phyloP scores from a whole-genome alignment of 306 rosid genomes.

The Rosa persica region DNA sequence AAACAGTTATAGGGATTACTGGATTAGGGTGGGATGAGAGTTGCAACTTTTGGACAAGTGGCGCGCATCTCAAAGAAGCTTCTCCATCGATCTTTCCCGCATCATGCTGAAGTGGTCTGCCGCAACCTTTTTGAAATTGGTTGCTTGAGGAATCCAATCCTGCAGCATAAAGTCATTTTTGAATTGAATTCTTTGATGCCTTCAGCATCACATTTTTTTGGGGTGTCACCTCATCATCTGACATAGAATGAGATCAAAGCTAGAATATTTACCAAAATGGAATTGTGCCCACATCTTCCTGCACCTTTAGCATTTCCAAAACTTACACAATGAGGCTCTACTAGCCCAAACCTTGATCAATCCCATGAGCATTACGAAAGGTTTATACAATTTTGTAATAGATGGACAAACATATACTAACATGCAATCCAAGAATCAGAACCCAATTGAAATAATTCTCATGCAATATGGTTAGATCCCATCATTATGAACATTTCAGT shows the following conservation, averaged over 20 bases:
- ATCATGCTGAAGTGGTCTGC: slow-evolving; percentile 31
- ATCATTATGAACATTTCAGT: background rate
- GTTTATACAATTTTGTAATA: background rate
- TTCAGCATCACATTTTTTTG: slow-evolving; percentile 27
- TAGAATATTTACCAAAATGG: slow-evolving; percentile 2
- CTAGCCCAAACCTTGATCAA: background rate
- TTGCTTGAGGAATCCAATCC: slow-evolving; percentile 71
- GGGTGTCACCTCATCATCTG: slow-evolving; percentile 16
- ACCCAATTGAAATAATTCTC: background rate
- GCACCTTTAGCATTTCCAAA: background rate
- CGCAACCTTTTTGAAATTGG: slow-evolving; percentile 24
- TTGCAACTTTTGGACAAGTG: slow-evolving; percentile 30
- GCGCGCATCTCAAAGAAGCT: slow-evolving; percentile 59
- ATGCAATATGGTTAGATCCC: background rate
- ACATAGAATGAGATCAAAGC: slow-evolving; percentile 20
- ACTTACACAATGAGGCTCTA: too few relatives aligned
- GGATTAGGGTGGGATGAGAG: background rate
- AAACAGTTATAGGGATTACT: background rate
- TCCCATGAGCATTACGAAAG: background rate
- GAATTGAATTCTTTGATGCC: slow-evolving; percentile 30
- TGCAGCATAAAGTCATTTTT: slow-evolving; percentile 47
- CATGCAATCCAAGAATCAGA: background rate
- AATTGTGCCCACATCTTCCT: background rate
- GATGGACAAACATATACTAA: background rate
- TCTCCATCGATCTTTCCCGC: slow-evolving; percentile 38